Evolutionary conservation across 2,329 filamentous ascomycete species (phyloP).

Genomic region (Aphanocladium album): DNA sequence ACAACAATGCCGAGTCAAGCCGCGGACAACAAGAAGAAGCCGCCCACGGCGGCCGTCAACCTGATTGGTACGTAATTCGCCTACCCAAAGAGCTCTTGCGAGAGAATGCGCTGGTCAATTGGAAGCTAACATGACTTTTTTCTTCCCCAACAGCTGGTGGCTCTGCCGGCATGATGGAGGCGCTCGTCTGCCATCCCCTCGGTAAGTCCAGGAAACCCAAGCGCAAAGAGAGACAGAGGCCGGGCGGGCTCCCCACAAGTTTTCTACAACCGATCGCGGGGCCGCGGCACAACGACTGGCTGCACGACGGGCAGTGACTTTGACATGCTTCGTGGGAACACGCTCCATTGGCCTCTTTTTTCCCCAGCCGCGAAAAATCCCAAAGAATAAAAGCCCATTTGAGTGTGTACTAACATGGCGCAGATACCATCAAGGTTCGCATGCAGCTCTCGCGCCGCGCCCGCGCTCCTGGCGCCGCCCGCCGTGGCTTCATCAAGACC

Average conservation of each 20-base stretch:
- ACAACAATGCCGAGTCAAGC: constrained; percentile 29
- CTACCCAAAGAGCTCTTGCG: not conserved
- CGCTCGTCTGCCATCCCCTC: constrained; percentile 88
- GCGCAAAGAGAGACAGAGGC: constrained; percentile 1
- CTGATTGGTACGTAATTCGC: constrained; percentile 64
- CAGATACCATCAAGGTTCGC: constrained; percentile 96
- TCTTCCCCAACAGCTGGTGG: constrained; percentile 75
- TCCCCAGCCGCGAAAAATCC: not conserved
- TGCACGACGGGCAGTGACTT: not conserved
- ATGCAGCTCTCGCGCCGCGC: constrained; percentile 96
- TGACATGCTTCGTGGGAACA: not conserved
- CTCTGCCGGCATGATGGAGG: constrained; percentile 99
- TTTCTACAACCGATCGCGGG: not conserved
- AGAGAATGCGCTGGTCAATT: constrained; percentile 14
- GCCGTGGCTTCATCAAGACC: constrained; percentile 82
- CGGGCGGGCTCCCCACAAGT: constrained; percentile 10
- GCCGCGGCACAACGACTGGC: constrained; percentile 2
- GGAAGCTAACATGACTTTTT: constrained; percentile 17
- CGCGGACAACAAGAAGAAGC: constrained; percentile 55
- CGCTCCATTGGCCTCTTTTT: not conserved
- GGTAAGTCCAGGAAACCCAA: constrained; percentile 47
- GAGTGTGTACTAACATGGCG: constrained; percentile 9
- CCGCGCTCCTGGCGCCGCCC: constrained; percentile 74
- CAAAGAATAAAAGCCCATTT: not conserved
- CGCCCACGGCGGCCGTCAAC: constrained; percentile 82